Evolutionary conservation across 2,329 filamentous ascomycete species (phyloP), one percentile per base, ranked within the genome.

Genomic region (Hymenoscyphus occultus): DNA sequence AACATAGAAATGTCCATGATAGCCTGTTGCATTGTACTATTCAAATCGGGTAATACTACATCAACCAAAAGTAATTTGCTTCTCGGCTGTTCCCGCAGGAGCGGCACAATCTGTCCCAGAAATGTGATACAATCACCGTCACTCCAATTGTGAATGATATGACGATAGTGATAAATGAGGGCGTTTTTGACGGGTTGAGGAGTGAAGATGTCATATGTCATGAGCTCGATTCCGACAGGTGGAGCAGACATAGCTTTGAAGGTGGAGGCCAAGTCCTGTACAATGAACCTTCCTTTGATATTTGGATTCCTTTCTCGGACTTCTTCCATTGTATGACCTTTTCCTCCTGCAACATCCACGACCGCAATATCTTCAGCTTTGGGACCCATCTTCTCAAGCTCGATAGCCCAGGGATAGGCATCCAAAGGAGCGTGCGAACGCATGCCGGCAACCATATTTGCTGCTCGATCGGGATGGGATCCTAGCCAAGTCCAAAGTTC

Each of bases 381-480:
- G 22, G 69, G 14, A 54, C 64, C 54, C 39, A 69, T 56, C 56
- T 68, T 71, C 89, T 86, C 62, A 94, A 80, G 71, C 92, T 97
- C 69, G 86, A 81, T 83, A 96, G 85, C 0, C 84, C 92, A 71
- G 12, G 69, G 70, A 62, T 71, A 69, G 12, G 68, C 68, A 63
- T 71, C 67, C 28, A 56, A 59, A 42, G 69, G 60, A 39, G 69
- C 67, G 39, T 64, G 68, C 3, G 69, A 71, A 7, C 61, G 62
- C 65, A 69, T 71, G 1, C 68, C 70, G 22, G 68, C 68, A 32
- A 72, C 66, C 68, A 72, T 71, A 51, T 71, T 68, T 19, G 64
- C 45, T 7, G 68, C 69, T n/a, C 69, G 68, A 64, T 70, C 69
- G 3, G 67, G 69, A 35, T 71, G 70, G 2, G 64, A 64, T 5